A percentile compares a stretch with the other conserved stretches of the same genome.
phyloP scores from a whole-genome alignment of 495 filamentous ascomycete species.

The Trichocladium uniseriatum region DNA sequence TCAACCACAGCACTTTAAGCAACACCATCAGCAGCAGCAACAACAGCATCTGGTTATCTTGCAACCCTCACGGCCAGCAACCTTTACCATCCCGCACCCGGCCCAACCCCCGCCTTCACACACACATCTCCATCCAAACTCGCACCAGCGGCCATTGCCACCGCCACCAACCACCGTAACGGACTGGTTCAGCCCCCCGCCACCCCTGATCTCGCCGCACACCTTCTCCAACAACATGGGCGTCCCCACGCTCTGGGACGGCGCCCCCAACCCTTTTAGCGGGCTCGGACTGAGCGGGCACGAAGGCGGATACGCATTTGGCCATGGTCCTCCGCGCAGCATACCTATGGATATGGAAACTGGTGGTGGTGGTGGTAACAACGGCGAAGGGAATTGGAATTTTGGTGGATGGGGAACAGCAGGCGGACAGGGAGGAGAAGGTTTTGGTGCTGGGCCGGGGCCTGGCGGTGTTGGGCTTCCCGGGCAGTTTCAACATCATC shows the following conservation, averaged over 20 bases:
- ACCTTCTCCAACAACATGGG: slow-evolving; percentile 9
- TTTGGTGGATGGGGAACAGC: background rate
- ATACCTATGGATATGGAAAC: background rate
- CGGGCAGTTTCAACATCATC: too few species aligned
- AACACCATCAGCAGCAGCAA: slow-evolving; percentile 15
- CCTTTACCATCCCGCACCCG: slow-evolving; percentile 29
- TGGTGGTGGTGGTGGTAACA: background rate
- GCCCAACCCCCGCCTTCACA: too few species aligned
- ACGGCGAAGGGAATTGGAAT: background rate
- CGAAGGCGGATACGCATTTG: slow-evolving; percentile 3
- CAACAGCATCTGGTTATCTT: slow-evolving; percentile 20
- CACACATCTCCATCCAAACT: slow-evolving; percentile 9
- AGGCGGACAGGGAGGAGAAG: background rate
- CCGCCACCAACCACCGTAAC: slow-evolving; percentile 27
- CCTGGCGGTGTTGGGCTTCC: background rate
- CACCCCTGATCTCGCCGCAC: slow-evolving; percentile 43
- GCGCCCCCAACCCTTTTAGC: slow-evolving; percentile 5
- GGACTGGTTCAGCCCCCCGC: slow-evolving; percentile 41
- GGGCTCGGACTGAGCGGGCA: slow-evolving; percentile 13
- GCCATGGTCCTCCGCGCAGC: background rate
- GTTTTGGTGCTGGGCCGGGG: background rate
- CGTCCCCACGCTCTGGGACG: slow-evolving; percentile 11
- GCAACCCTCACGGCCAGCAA: slow-evolving; percentile 9
- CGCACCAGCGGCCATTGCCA: slow-evolving; percentile 33
- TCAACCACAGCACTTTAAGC: slow-evolving; percentile 3